These are phyloP conservation scores for Raddia distichophylla DNA, from an alignment of 176 grass and related monocot species.

Conservation along the genomic window DNA sequence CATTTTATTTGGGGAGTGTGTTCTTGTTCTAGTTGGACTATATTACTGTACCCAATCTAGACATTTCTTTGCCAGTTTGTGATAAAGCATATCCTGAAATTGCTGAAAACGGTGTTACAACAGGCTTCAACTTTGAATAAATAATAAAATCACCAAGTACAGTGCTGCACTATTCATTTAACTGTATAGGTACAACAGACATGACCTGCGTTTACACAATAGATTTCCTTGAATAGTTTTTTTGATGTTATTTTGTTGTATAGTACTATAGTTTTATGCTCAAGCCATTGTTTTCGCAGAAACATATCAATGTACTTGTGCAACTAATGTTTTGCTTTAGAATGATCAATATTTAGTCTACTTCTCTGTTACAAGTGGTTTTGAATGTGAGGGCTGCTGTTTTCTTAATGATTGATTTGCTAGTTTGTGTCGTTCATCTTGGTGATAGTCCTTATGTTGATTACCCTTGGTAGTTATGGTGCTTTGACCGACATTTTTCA, in stretches of 20 bases:
- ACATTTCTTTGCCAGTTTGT: background rate
- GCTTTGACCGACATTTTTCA: background rate
- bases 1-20: constrained; percentile 10
- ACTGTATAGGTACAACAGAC: background rate
- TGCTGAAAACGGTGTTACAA: background rate
- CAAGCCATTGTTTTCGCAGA: constrained; percentile 2
- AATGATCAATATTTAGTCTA: background rate
- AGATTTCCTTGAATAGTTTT: background rate
- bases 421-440: background rate
- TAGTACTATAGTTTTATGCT: background rate
- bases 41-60: background rate
- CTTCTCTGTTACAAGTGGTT: background rate
- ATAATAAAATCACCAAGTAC: background rate
- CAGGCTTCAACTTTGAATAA: constrained; percentile 13
- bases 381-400: background rate
- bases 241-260: background rate
- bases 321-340: background rate
- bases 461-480: background rate
- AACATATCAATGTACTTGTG: background rate
- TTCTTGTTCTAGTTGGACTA: background rate
- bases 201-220: background rate
- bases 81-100: background rate
- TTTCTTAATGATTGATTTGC: background rate
- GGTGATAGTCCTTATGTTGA: background rate
- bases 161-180: background rate